phyloP scores from a whole-genome alignment of 305 asterid species.

The Plantago coronopus region DNA sequence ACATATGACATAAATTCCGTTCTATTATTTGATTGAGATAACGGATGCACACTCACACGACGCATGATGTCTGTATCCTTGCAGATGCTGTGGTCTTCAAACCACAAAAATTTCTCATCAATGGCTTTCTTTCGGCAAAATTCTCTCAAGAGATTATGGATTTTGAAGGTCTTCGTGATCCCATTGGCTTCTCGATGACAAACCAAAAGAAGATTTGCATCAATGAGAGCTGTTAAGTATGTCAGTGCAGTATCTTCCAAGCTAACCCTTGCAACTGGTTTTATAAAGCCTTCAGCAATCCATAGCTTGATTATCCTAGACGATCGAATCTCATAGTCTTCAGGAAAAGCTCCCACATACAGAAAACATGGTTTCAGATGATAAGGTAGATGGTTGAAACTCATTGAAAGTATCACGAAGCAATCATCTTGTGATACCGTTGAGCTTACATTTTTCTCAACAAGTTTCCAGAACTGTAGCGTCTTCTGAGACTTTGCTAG shows the following conservation, averaged over 20 bases:
- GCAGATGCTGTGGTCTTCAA: background rate
- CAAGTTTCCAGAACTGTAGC: background rate
- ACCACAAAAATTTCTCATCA: conserved; percentile 18
- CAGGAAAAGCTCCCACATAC: conserved; percentile 13
- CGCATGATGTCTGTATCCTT: background rate
- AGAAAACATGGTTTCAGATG: conserved; percentile 20
- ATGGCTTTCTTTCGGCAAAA: conserved; percentile 18
- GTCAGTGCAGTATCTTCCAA: conserved; percentile 5
- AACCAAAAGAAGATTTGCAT: conserved; percentile 20
- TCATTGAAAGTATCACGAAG: conserved; percentile 10
- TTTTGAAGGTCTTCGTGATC: conserved; percentile 6
- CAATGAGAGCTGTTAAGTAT: conserved; percentile 18
- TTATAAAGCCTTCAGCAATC: conserved; percentile 21
- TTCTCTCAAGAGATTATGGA: conserved; percentile 20
- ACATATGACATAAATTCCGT: background rate
- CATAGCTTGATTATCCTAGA: conserved; percentile 10
- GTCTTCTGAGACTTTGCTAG: background rate
- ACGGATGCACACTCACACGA: conserved; percentile 5
- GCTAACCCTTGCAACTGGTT: background rate
- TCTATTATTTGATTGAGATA: background rate
- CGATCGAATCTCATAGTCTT: background rate
- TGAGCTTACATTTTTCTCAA: conserved; percentile 2
- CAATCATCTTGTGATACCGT: background rate
- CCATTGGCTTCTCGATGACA: background rate
- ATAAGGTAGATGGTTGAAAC: conserved; percentile 8